Base-by-base conservation (phyloP, 345 rosid species). In the Murraya koenigii region DNA sequence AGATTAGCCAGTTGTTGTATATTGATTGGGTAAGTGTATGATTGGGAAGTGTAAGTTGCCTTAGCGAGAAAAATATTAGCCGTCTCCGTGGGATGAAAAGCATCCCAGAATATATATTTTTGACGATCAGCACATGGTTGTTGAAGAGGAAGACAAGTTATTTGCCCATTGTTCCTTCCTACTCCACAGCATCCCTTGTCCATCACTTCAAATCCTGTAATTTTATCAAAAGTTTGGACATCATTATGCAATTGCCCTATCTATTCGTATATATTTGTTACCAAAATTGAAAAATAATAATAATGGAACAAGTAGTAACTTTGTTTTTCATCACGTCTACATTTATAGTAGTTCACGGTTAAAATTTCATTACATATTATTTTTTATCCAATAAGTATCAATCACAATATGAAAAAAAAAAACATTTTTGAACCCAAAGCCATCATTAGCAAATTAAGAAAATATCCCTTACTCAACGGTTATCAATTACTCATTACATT, bases 151-250 rank as follows among this genome's bases (percentile, higher is more conserved):
- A 93, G 87, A 82, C 98, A 95, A 0, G 98, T 95, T 84, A 93
- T 85, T 76, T 90, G 96, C 79, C 98, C 98, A 72, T 93, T 95
- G 89, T 95, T 93, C 83, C 87, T 88, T 70, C 98, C 98, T 13
- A 95, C 98, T 7, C 98, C 98, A 69, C 98, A 95, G 8, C 99
- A 95, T 71, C 98, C 98, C 75, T 88, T 90, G 83, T 95, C 97
- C 55, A 88, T 78, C 59, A 90, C 98, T 69, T 92, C 92, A 78
- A 95, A 92, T 73, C 95, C 95, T 93, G 87, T 54, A 76, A 10
- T 8, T 63, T 66, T n/a, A 22, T 22, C 71, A 39, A 2, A 9
- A 62, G 30, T 28, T 9, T 3, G 33, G 5, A 26, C 65, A 60
- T 26, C 15, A 60, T 55, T 55, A 55, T 3, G 1, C 32, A 30